Evolutionary conservation across 768 basidiomycete species (phyloP).

Genomic region (Cyclocybe cylindracea): DNA sequence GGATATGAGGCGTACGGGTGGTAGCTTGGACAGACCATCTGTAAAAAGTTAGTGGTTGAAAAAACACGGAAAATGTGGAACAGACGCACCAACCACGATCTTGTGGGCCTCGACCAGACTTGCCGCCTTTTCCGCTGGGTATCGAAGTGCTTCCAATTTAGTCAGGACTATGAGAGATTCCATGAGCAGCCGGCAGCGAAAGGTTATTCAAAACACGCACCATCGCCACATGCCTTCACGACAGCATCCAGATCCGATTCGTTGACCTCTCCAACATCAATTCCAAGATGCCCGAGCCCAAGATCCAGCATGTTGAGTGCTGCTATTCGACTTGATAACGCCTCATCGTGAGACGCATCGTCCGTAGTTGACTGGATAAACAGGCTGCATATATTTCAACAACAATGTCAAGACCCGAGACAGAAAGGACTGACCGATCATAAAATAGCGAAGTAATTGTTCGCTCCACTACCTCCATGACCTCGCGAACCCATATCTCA

Average conservation of each 20-base stretch:
- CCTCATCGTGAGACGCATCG: slow-evolving; percentile 88
- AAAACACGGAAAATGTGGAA: neutral
- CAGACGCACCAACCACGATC: slow-evolving; percentile 73
- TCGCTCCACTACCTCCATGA: slow-evolving; percentile 76
- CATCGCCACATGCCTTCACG: slow-evolving; percentile 73
- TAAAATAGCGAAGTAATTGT: slow-evolving; percentile 76
- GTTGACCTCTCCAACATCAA: slow-evolving; percentile 60
- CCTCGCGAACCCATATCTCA: slow-evolving; percentile 51
- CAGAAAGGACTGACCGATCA: slow-evolving; percentile 56
- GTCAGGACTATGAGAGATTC: slow-evolving; percentile 28
- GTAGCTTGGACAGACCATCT: slow-evolving; percentile 78
- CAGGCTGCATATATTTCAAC: slow-evolving; percentile 44
- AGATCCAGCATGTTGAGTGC: slow-evolving; percentile 92
- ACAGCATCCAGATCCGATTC: slow-evolving; percentile 59
- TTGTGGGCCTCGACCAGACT: slow-evolving; percentile 85
- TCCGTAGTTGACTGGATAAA: slow-evolving; percentile 69
- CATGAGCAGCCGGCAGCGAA: neutral
- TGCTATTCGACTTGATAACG: slow-evolving; percentile 84
- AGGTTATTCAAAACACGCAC: slow-evolving; percentile 42
- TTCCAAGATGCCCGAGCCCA: slow-evolving; percentile 83
- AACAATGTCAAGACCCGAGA: neutral
- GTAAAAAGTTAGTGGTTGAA: neutral
- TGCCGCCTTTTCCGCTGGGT: slow-evolving; percentile 78
- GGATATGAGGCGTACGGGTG: slow-evolving; percentile 72
- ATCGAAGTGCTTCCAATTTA: slow-evolving; percentile 40